phyloP scores from a whole-genome alignment of 768 basidiomycete species.

The Amyloporia xantha region DNA sequence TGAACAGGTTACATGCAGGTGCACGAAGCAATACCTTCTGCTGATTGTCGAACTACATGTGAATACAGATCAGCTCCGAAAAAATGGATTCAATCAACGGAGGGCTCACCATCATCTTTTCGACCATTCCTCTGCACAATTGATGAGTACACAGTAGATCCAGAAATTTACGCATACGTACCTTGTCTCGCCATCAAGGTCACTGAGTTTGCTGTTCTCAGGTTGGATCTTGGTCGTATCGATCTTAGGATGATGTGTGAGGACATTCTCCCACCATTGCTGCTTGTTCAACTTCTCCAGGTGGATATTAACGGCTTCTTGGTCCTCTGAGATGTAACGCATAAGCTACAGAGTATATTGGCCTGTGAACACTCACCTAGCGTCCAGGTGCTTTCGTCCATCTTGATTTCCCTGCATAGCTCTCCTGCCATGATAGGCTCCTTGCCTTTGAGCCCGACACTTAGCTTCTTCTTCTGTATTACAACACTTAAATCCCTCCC shows the following conservation, averaged over 20 bases:
- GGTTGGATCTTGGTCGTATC: slow-evolving; percentile 95
- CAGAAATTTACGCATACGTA: slow-evolving; percentile 22
- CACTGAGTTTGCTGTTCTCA: slow-evolving; percentile 90
- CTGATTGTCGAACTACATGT: slow-evolving; percentile 64
- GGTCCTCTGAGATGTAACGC: slow-evolving; percentile 54
- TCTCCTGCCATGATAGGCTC: slow-evolving; percentile 86
- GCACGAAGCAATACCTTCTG: slow-evolving; percentile 52
- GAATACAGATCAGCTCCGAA: background rate
- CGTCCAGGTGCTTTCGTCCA: slow-evolving; percentile 97
- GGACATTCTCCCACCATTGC: slow-evolving; percentile 97
- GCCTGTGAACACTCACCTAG: slow-evolving; percentile 51
- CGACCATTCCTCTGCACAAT: slow-evolving; percentile 80
- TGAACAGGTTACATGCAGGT: too few relatives aligned
- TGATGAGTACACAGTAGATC: background rate
- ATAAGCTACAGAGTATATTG: background rate
- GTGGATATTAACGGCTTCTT: slow-evolving; percentile 62
- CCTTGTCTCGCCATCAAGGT: slow-evolving; percentile 94
- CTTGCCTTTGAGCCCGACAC: slow-evolving; percentile 77
- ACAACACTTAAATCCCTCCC: slow-evolving; percentile 66
- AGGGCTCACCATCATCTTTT: slow-evolving; percentile 97
- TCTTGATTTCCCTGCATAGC: slow-evolving; percentile 87
- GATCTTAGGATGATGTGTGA: slow-evolving; percentile 94
- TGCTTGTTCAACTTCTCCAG: slow-evolving; percentile 83
- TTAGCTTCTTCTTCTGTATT: slow-evolving; percentile 78
- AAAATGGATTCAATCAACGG: background rate